Evolutionary conservation across 2,329 filamentous ascomycete species (phyloP).

Genomic region (Epicoccum nigrum): DNA sequence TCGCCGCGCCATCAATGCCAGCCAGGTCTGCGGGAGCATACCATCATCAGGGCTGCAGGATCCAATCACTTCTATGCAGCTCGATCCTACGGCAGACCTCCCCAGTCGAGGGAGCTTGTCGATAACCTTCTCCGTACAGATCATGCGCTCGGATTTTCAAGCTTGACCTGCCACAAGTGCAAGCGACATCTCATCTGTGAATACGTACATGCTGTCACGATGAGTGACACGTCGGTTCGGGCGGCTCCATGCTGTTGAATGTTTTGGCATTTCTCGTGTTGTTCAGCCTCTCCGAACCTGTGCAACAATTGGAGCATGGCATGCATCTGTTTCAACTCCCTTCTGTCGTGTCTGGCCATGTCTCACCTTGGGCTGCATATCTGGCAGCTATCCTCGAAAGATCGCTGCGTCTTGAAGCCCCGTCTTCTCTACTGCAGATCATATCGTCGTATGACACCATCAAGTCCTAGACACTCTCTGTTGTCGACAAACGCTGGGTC

Average conservation of each 20-base stretch:
- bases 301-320: slow-evolving; percentile 27
- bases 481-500: not conserved
- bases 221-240: slow-evolving; percentile 14
- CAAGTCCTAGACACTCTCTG: not conserved
- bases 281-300: slow-evolving; percentile 18
- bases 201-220: not conserved
- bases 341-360: slow-evolving; percentile 26
- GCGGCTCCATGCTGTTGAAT: slow-evolving; percentile 5
- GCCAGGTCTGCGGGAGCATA: slow-evolving; percentile 17
- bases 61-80: slow-evolving; percentile 18
- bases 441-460: not conserved
- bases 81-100: slow-evolving; percentile 20
- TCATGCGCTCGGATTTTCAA: not conserved
- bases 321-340: slow-evolving; percentile 32
- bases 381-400: slow-evolving; percentile 5
- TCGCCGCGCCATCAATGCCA: slow-evolving; percentile 27
- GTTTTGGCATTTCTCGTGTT: slow-evolving; percentile 21
- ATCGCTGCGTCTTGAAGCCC: not conserved
- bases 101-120: slow-evolving; percentile 9
- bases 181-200: not conserved
- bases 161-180: slow-evolving; percentile 1
- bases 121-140: not conserved
- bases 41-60: no score
- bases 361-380: slow-evolving; percentile 21
- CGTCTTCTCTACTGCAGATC: slow-evolving; percentile 1